Evolutionary conservation across 2,329 filamentous ascomycete species (phyloP).

Genomic region (Lachnellula occidentalis): DNA sequence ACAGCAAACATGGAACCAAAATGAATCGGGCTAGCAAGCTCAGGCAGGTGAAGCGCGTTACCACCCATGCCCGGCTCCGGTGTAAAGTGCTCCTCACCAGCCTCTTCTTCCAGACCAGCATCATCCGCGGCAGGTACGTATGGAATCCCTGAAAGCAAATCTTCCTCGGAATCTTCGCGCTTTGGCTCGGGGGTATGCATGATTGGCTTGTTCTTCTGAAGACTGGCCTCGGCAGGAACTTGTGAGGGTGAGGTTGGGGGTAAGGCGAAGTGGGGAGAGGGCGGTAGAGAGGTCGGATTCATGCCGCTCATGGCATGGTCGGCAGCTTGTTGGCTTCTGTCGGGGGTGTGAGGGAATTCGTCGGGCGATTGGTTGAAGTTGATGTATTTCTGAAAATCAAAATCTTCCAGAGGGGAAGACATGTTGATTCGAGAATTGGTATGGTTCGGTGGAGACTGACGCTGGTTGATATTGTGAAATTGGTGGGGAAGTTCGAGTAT

Average conservation of each 20-base stretch:
- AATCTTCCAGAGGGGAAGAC: background rate
- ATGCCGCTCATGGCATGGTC: background rate
- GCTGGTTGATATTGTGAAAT: too few relatives aligned
- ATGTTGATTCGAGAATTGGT: background rate
- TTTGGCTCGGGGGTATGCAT: background rate
- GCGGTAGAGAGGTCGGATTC: background rate
- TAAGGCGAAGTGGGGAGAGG: too few relatives aligned
- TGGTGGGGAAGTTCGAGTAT: too few relatives aligned
- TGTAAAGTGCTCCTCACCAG: background rate
- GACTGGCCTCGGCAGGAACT: too few relatives aligned
- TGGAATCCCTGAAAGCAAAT: background rate
- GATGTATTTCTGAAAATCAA: background rate
- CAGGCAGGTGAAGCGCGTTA: background rate
- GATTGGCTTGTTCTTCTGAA: background rate
- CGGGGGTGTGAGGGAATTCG: background rate
- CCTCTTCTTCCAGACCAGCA: background rate
- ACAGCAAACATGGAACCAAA: background rate
- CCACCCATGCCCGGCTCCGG: too few relatives aligned
- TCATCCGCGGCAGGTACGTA: too few relatives aligned
- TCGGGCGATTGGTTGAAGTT: background rate
- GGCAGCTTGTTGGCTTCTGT: background rate
- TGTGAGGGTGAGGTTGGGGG: too few relatives aligned
- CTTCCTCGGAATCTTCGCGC: background rate
- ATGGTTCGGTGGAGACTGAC: too few relatives aligned
- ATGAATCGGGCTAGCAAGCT: background rate